These are phyloP conservation scores for Fennellomyces sp. DNA, from an alignment of 371 early-diverging fungal species.

Conservation along the genomic window DNA sequence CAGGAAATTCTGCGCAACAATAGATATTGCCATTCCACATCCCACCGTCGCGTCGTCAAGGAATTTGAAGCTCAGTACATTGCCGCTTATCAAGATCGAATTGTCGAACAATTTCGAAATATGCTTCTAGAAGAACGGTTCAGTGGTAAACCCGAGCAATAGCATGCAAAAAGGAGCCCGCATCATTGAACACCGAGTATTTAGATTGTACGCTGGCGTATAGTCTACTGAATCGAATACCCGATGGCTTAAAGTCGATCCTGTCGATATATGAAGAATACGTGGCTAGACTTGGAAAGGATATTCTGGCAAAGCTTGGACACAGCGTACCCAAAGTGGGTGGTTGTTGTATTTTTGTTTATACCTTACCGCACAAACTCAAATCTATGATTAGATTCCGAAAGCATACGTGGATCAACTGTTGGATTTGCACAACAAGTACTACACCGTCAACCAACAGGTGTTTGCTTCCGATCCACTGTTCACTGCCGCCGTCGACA, in stretches of 20 bases:
- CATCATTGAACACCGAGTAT: not conserved
- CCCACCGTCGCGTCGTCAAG: constrained; percentile 66
- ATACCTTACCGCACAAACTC: not conserved
- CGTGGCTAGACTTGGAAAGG: constrained; percentile 63
- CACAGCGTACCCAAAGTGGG: constrained; percentile 59
- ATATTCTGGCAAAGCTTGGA: constrained; percentile 58
- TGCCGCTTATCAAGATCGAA: constrained; percentile 63
- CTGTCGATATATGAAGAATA: constrained; percentile 67
- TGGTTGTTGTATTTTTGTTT: too few species aligned
- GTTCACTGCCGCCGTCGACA: constrained; percentile 85
- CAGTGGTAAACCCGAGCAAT: constrained; percentile 45
- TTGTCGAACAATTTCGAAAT: constrained; percentile 70
- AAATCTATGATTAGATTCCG: constrained; percentile 57
- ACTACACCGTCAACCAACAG: constrained; percentile 56
- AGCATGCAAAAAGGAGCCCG: too few species aligned
- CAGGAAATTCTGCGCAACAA: constrained; percentile 61
- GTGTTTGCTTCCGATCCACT: constrained; percentile 70
- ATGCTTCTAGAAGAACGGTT: constrained; percentile 71
- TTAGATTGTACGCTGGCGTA: constrained; percentile 80
- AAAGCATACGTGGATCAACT: constrained; percentile 69
- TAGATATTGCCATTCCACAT: constrained; percentile 70
- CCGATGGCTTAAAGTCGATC: constrained; percentile 67
- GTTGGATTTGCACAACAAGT: constrained; percentile 67
- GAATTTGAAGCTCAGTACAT: constrained; percentile 82
- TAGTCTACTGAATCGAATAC: constrained; percentile 62